These are phyloP conservation scores for Ustilago hordei DNA, from an alignment of 1,284 basidiomycete species.

Conservation along the genomic window DNA sequence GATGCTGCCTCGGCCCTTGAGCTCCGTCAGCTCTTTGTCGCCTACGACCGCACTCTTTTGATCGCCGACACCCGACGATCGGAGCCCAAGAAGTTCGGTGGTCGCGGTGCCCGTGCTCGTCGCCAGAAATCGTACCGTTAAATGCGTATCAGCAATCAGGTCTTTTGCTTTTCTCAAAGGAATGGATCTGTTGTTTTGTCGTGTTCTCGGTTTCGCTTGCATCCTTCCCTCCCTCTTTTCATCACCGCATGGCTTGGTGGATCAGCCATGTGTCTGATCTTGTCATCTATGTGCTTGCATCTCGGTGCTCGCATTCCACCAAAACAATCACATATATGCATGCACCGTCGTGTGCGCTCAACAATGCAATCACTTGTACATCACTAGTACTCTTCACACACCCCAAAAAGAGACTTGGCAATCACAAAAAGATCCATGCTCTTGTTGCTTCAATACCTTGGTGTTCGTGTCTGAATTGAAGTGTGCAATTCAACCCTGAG, in stretches of 20 bases:
- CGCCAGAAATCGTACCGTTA: conserved; percentile 67
- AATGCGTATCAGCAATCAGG: conserved; percentile 15
- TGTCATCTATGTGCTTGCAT: conserved; percentile 1
- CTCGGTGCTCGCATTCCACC: conserved; percentile 20
- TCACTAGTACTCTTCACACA: conserved; percentile 31
- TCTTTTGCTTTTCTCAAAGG: conserved; percentile 3
- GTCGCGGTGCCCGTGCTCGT: conserved; percentile 69
- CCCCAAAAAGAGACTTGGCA: conserved; percentile 36
- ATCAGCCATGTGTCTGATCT: conserved; percentile 24
- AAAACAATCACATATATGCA: conserved; percentile 31
- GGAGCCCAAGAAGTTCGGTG: conserved; percentile 91
- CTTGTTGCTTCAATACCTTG: conserved; percentile 24
- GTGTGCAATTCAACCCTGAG: background rate
- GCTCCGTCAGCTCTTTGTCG: conserved; percentile 67
- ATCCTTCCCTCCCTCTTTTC: conserved; percentile 17
- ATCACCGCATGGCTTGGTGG: conserved; percentile 37
- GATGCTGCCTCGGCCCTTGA: conserved; percentile 88
- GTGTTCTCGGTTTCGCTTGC: conserved; percentile 36
- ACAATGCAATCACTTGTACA: conserved; percentile 43
- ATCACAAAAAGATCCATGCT: conserved; percentile 34
- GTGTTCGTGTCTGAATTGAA: background rate
- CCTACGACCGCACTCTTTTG: conserved; percentile 80
- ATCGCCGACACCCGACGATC: conserved; percentile 98
- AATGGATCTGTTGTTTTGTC: conserved; percentile 13
- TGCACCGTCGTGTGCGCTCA: conserved; percentile 19